These are phyloP conservation scores for Xylaria sp. DNA, from an alignment of 2,329 filamentous ascomycete species.

Conservation along the genomic window DNA sequence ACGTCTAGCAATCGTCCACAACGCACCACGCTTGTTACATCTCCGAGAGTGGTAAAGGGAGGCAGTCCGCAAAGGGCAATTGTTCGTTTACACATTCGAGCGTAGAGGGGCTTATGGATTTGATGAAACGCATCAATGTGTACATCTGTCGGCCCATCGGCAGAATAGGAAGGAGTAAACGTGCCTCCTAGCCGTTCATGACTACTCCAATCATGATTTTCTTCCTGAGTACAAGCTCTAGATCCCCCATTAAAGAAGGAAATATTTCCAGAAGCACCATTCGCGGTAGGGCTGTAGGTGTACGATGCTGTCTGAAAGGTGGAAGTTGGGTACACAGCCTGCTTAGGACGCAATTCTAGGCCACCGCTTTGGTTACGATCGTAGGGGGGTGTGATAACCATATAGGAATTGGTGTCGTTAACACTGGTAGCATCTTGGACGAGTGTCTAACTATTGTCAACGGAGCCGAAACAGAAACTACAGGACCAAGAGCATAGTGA, in stretches of 20 bases:
- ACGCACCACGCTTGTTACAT: constrained; percentile 71
- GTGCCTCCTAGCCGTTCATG: constrained; percentile 35
- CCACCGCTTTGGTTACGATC: constrained; percentile 26
- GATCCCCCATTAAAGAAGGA: constrained; percentile 22
- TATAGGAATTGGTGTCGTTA: constrained; percentile 25
- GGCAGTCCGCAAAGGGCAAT: constrained; percentile 71
- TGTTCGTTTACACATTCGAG: constrained; percentile 62
- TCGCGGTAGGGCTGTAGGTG: constrained; percentile 13
- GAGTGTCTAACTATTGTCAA: constrained; percentile 37
- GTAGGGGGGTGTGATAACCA: constrained; percentile 23
- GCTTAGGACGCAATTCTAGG: constrained; percentile 18
- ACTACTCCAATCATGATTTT: constrained; percentile 40
- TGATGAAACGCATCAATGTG: constrained; percentile 28
- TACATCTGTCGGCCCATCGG: constrained; percentile 38
- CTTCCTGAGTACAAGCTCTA: constrained; percentile 23
- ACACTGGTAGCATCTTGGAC: constrained; percentile 35
- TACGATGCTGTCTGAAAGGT: constrained; percentile 19
- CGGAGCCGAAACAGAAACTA: not conserved
- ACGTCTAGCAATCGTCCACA: constrained; percentile 78
- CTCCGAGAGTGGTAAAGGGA: constrained; percentile 69
- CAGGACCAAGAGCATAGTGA: constrained; percentile 30
- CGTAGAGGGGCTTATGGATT: constrained; percentile 43
- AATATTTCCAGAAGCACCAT: constrained; percentile 14
- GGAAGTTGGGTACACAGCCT: not conserved
- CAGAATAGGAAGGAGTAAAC: constrained; percentile 40